phyloP scores from a whole-genome alignment of 2,329 filamentous ascomycete species.

The Zopfia rhizophila region DNA sequence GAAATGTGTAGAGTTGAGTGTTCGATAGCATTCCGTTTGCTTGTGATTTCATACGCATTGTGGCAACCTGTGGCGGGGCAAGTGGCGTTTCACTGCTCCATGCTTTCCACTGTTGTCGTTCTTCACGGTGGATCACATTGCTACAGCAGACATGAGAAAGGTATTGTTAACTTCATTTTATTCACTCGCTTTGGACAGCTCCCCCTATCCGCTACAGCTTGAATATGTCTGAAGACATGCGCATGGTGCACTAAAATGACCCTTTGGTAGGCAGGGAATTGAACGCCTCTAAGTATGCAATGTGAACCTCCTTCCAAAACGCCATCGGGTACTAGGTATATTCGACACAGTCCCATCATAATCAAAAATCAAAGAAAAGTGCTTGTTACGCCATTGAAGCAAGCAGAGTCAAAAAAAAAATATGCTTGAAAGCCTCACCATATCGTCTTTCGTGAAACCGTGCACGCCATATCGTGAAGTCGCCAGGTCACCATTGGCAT shows the following conservation, averaged over 20 bases:
- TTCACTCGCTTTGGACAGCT: too few relatives aligned
- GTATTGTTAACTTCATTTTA: conserved; percentile 1
- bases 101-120: background rate
- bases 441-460: too few relatives aligned
- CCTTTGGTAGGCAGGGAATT: conserved; percentile 11
- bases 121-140: background rate
- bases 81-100: background rate
- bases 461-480: too few relatives aligned
- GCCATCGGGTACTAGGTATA: conserved; percentile 5
- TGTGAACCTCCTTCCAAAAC: conserved; percentile 7
- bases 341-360: background rate
- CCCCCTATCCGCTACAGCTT: too few relatives aligned
- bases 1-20: conserved; percentile 1
- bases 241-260: conserved; percentile 9
- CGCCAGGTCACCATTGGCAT: too few relatives aligned
- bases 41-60: too few relatives aligned
- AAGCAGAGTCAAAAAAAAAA: background rate
- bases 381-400: background rate
- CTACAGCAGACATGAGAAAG: background rate
- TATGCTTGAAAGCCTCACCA: too few relatives aligned
- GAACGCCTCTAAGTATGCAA: conserved; percentile 24
- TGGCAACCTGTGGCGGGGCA: background rate
- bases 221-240: conserved; percentile 6
- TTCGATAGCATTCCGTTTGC: too few relatives aligned
- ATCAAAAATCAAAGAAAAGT: background rate